Percentiles rank a stretch among this genome's conserved stretches.
phyloP scores from a whole-genome alignment of 257 asterid species.

The Capsicum chinense region DNA sequence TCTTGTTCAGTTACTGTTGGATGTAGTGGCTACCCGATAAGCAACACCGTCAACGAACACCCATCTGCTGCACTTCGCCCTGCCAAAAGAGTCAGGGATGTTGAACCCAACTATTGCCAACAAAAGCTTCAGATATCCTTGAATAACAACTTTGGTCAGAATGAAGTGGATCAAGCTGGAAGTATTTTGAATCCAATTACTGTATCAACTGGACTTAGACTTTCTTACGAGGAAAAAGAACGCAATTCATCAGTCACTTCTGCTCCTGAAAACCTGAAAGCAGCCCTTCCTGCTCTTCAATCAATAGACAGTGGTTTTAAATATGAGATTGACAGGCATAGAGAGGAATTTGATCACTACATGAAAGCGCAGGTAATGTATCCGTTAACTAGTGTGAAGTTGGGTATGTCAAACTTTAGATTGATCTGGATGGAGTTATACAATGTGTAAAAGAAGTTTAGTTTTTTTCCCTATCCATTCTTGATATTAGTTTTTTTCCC shows the following conservation, averaged over 20 bases:
- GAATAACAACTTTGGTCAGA: conserved; percentile 50
- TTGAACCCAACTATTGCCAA: conserved; percentile 47
- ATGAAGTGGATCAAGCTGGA: conserved; percentile 47
- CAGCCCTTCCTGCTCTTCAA: conserved; percentile 24
- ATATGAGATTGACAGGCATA: conserved; percentile 62
- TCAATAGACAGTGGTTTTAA: conserved; percentile 48
- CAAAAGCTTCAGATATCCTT: conserved; percentile 58
- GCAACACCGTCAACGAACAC: conserved; percentile 44
- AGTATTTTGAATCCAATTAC: conserved; percentile 56
- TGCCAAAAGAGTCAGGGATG: conserved; percentile 51
- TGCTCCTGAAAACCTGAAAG: conserved; percentile 35
- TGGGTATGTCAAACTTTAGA: not conserved
- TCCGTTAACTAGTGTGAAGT: not conserved
- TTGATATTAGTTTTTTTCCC: no score
- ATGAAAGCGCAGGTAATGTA: conserved; percentile 68
- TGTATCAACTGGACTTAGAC: conserved; percentile 72
- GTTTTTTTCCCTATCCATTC: no score
- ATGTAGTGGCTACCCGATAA: conserved; percentile 49
- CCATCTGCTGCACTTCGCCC: conserved; percentile 42
- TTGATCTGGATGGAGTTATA: not conserved
- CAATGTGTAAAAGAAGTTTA: not conserved
- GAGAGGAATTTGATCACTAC: conserved; percentile 54
- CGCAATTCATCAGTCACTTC: conserved; percentile 39
- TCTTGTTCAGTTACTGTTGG: conserved; percentile 55
- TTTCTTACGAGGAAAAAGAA: conserved; percentile 67